phyloP scores from a whole-genome alignment of 2,329 filamentous ascomycete species.

The Coniella vitis region DNA sequence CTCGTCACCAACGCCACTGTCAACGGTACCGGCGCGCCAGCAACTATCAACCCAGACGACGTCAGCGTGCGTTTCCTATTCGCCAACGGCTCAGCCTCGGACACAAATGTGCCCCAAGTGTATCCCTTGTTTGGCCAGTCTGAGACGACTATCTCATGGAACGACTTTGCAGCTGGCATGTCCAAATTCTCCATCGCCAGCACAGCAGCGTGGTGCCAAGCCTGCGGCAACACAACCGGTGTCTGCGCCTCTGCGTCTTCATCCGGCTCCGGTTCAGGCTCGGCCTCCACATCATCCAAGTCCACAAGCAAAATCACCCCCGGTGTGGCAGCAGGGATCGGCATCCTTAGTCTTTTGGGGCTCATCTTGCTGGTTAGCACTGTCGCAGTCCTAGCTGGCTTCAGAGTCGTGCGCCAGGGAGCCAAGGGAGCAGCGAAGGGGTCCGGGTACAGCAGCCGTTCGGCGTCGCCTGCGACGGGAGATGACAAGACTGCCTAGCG shows the following conservation, averaged over 20 bases:
- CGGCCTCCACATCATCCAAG: background rate
- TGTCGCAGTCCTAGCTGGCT: slow-evolving; percentile 8
- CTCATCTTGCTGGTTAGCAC: slow-evolving; percentile 6
- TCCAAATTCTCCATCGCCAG: slow-evolving; percentile 59
- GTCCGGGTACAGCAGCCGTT: background rate
- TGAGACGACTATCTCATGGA: slow-evolving; percentile 56
- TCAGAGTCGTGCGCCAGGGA: slow-evolving; percentile 10
- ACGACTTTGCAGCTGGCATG: slow-evolving; percentile 58
- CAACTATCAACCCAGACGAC: slow-evolving; percentile 27
- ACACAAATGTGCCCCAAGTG: slow-evolving; percentile 40
- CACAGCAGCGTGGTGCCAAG: slow-evolving; percentile 62
- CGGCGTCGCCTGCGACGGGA: background rate
- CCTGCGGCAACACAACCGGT: slow-evolving; percentile 67
- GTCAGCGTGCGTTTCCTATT: slow-evolving; percentile 56
- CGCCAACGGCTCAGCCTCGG: slow-evolving; percentile 48
- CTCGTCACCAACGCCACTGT: slow-evolving; percentile 50
- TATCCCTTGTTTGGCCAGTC: slow-evolving; percentile 56
- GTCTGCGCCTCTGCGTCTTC: slow-evolving; percentile 45
- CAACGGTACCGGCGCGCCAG: slow-evolving; percentile 28
- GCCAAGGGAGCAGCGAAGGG: background rate
- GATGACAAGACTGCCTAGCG: slow-evolving; percentile 8
- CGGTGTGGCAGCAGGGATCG: slow-evolving; percentile 7
- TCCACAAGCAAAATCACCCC: slow-evolving; percentile 2
- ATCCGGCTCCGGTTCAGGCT: slow-evolving; percentile 17
- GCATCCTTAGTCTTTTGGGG: slow-evolving; percentile 9